phyloP scores from a whole-genome alignment of 139 green algal genomes.

The Micractinium sp. region DNA sequence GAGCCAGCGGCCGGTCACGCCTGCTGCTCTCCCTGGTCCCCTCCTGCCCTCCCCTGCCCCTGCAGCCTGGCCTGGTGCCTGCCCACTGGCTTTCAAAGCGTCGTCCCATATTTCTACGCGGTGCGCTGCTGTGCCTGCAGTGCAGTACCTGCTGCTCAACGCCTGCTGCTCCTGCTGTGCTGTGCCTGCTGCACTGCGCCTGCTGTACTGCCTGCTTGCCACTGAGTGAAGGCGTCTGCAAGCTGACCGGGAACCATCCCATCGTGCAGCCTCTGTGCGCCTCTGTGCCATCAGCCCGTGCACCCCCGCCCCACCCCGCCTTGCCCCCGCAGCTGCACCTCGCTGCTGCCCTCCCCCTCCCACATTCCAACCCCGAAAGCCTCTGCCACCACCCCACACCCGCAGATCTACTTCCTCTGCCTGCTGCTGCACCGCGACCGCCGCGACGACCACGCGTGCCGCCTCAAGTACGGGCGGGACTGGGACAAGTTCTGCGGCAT shows the following conservation, averaged over 20 bases:
- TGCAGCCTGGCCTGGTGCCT: constrained; percentile 86
- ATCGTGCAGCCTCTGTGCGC: neutral
- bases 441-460: constrained; percentile 89
- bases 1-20: neutral
- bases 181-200: neutral
- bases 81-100: constrained; percentile 77
- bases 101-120: constrained; percentile 97
- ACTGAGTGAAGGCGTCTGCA: neutral
- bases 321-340: neutral
- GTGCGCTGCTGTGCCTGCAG: neutral
- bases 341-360: neutral
- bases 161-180: too few relatives aligned
- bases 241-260: neutral
- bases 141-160: neutral
- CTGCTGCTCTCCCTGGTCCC: neutral
- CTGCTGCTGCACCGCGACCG: constrained; percentile 76
- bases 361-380: neutral
- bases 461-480: constrained; percentile 93
- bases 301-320: neutral
- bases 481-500: constrained; percentile 95
- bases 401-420: constrained; percentile 13
- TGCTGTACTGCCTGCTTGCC: neutral
- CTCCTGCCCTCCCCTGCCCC: neutral
- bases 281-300: neutral
- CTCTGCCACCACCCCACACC: too few relatives aligned